A percentile compares a stretch with the other conserved stretches of the same genome.
Evolutionary conservation across 768 basidiomycete species (phyloP).

Genomic region (Candolleomyces efflorescens): DNA sequence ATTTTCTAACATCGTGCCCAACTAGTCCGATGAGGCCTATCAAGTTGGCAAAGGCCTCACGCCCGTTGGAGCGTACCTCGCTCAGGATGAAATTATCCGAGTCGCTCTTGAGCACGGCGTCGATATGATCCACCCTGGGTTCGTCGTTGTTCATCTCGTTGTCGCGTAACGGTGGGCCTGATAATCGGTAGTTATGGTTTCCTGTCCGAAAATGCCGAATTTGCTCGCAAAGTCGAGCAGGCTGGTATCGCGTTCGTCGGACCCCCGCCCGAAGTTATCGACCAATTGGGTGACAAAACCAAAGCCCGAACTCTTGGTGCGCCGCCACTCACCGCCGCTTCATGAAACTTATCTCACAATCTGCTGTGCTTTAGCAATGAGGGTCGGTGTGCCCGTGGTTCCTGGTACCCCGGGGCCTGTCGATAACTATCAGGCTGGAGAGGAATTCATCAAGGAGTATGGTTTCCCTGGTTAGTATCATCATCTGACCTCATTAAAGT

Average conservation of each 20-base stretch:
- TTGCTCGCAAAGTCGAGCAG: conserved; percentile 97
- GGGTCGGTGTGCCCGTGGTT: conserved; percentile 90
- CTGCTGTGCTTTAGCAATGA: conserved; percentile 56
- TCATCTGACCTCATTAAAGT: background rate
- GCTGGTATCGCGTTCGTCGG: conserved; percentile 98
- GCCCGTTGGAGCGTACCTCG: conserved; percentile 95
- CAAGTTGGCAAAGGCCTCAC: conserved; percentile 96
- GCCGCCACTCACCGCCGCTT: conserved; percentile 15
- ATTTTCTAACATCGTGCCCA: conserved; percentile 24
- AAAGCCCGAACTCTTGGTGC: conserved; percentile 88
- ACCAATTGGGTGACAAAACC: conserved; percentile 97
- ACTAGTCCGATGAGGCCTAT: conserved; percentile 95
- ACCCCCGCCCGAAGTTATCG: conserved; percentile 93
- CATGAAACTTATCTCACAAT: conserved; percentile 4
- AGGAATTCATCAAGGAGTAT: conserved; percentile 88
- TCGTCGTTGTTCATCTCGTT: conserved; percentile 17
- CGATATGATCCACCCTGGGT: conserved; percentile 99
- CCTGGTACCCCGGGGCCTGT: conserved; percentile 98
- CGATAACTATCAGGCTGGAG: conserved; percentile 70
- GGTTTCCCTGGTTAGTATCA: conserved; percentile 77
- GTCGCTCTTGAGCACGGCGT: conserved; percentile 98
- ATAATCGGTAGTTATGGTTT: conserved; percentile 79
- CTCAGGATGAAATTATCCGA: conserved; percentile 95
- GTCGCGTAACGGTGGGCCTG: background rate
- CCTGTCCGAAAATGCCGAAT: conserved; percentile 93